Evolutionary conservation across 192 early-diverging fungal species (phyloP).

Genomic region (Pecoramyces ruminantium): DNA sequence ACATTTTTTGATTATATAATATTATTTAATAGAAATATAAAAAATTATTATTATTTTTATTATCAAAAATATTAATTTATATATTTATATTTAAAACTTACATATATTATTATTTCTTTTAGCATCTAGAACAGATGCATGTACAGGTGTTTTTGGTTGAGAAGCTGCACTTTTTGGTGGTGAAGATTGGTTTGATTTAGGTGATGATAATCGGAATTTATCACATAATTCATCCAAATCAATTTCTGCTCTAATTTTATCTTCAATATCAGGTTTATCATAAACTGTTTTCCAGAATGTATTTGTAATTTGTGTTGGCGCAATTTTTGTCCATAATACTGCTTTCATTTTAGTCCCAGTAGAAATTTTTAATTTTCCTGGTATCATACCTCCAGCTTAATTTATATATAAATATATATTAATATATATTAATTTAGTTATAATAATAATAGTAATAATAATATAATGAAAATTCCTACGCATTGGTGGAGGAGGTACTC

Average conservation of each 20-base stretch:
- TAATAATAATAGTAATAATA: no score
- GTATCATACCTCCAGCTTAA: neutral
- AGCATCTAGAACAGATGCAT: constrained; percentile 21
- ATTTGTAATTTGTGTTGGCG: neutral
- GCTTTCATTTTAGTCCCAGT: constrained; percentile 7
- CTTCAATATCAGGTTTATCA: constrained; percentile 13
- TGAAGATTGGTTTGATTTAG: constrained; percentile 12
- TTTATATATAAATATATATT: no score
- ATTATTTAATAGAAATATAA: no score
- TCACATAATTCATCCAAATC: constrained; percentile 27
- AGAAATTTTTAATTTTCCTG: constrained; percentile 8
- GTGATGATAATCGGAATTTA: constrained; percentile 14
- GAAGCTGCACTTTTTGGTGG: neutral
- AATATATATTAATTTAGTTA: no score
- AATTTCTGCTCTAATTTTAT: constrained; percentile 8
- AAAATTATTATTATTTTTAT: no score
- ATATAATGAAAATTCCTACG: no score
- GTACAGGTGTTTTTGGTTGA: neutral
- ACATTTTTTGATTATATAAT: no score
- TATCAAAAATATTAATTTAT: no score
- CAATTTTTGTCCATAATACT: constrained; percentile 10
- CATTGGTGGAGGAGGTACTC: neutral
- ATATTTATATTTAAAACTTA: no score
- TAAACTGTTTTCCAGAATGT: constrained; percentile 11
- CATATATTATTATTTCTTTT: constrained; percentile 23